Conservation (phyloP, 23 red algal species). For the Chondrus crispus region DNA sequence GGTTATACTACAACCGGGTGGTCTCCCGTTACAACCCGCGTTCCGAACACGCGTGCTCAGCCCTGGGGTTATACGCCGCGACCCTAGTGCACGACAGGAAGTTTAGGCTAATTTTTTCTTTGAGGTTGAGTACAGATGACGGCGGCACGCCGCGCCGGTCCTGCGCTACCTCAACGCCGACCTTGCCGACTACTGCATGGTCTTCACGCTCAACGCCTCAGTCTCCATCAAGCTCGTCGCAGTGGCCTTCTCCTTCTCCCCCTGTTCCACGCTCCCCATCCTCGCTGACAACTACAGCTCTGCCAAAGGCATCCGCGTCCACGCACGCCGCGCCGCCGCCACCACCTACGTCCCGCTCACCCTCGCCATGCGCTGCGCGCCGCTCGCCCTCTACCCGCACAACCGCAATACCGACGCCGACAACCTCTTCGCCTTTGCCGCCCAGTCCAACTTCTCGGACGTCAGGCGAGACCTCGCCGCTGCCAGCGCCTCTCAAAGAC, state of each 20-base stretch:
- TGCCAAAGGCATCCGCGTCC: constrained; percentile 22
- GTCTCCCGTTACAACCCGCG: no score
- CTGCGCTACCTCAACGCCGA: constrained; percentile 48
- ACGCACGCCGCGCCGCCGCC: not conserved
- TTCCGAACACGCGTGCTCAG: no score
- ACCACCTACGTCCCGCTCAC: not conserved
- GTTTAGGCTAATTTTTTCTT: no score
- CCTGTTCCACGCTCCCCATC: not conserved
- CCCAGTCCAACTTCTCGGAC: constrained; percentile 71
- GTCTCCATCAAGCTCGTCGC: constrained; percentile 46
- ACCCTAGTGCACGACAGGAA: no score
- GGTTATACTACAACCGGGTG: no score
- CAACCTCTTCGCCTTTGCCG: constrained; percentile 50
- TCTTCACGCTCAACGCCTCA: constrained; percentile 66
- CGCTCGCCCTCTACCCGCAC: not conserved
- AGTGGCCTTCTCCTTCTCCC: constrained; percentile 36
- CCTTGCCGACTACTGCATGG: constrained; percentile 23
- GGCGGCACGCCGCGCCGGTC: no score
- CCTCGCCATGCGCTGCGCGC: not conserved
- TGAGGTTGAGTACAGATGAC: no score
- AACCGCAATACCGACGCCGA: not conserved
- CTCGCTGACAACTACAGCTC: constrained; percentile 56
- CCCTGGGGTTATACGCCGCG: no score
- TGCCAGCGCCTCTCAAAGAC: not conserved
- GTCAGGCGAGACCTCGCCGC: constrained; percentile 12